Evolutionary conservation across 2,329 filamentous ascomycete genomes (phyloP), one percentile per base, ranked within the genome.

Genomic region (Fusarium chaquense): DNA sequence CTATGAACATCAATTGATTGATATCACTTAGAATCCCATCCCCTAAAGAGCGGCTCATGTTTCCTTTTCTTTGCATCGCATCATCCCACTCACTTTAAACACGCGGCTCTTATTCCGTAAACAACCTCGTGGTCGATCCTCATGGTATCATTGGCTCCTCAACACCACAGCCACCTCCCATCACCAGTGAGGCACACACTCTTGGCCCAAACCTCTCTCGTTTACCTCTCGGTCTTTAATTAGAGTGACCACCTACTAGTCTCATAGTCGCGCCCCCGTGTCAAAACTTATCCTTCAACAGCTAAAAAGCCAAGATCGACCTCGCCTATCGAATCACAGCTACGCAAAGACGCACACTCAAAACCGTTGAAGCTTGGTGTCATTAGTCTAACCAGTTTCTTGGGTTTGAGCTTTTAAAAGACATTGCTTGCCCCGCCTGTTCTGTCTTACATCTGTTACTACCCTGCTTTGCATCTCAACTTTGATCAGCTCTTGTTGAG

Each of bases 71-170:
- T 16, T 28, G n/a, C n/a, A n/a, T n/a, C n/a, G 20, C 22, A 26
- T 22, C 10, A 43, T 63, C 26, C 10, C 18, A n/a, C 28, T 20
- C 44, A n/a, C 20, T 28, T 60, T 52, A 15, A 43, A 38, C 33
- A 62, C 57, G 46, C 59, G 60, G 62, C 36, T 69, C 61, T 56
- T 26, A 9, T 22, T 35, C 50, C 22, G 35, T 9, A 13, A 16
- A 51, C 32, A 57, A 46, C 72, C 72, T 66, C 72, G 72, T 74
- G 72, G 72, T 51, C 35, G 45, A 68, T 52, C 51, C 55, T 58
- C 20, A 53, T 30, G 1, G 16, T 68, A 24, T 61, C 54, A 74
- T 74, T 74, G 72, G 72, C 61, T 41, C 13, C n/a, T 18, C 10
- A 40, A n/a, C 35, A 50, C 24, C 33, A 52, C 35, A 52, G 35